Conservation (phyloP, 2,329 filamentous ascomycete species). For the Xylaria sp. region DNA sequence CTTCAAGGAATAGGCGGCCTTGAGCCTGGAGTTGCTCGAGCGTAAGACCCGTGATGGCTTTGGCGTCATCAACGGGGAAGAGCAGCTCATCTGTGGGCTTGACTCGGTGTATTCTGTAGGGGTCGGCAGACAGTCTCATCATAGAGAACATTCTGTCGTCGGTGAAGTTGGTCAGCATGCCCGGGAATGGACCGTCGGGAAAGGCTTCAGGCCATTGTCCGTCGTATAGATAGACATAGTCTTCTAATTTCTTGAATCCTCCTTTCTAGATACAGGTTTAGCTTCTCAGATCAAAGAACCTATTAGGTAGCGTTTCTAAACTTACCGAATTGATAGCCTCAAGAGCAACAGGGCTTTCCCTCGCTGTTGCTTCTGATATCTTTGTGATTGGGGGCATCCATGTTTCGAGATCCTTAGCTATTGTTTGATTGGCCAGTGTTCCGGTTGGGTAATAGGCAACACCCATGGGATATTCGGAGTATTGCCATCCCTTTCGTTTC, state of each 20-base stretch:
- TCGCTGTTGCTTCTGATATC: constrained; percentile 9
- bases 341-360: constrained; percentile 18
- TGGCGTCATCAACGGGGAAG: constrained; percentile 52
- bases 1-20: constrained; percentile 57
- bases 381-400: constrained; percentile 31
- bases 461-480: constrained; percentile 31
- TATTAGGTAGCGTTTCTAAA: not conserved
- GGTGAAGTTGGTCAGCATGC: constrained; percentile 58
- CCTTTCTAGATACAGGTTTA: constrained; percentile 30
- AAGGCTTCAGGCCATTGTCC: constrained; percentile 54
- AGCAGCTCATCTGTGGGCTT: constrained; percentile 50
- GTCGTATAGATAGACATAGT: constrained; percentile 56
- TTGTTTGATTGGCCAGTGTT: constrained; percentile 35
- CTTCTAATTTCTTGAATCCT: constrained; percentile 45
- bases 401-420: constrained; percentile 30
- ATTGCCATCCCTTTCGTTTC: constrained; percentile 33
- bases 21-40: constrained; percentile 49
- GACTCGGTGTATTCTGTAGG: constrained; percentile 53
- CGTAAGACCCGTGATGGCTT: constrained; percentile 49
- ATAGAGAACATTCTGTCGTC: constrained; percentile 60
- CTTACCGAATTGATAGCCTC: constrained; percentile 30
- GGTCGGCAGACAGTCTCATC: constrained; percentile 58
- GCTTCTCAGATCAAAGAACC: not conserved
- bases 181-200: constrained; percentile 51
- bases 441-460: constrained; percentile 35